Percentiles rank a stretch among this genome's conserved stretches.
Evolutionary conservation across 495 filamentous ascomycete genomes (phyloP).

Genomic region (Podospora pseudocomata): DNA sequence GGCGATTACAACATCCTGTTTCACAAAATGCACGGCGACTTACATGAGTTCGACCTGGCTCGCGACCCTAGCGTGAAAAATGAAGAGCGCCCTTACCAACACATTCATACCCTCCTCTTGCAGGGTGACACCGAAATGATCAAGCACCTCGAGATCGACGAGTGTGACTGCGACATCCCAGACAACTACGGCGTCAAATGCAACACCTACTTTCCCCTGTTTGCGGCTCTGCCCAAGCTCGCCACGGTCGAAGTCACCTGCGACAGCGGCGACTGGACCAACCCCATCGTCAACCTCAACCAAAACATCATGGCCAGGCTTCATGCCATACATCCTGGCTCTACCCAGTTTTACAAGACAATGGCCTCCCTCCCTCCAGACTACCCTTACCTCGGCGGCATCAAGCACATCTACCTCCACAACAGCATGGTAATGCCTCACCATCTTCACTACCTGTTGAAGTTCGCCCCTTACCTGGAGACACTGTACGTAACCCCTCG

Average conservation of each 20-base stretch:
- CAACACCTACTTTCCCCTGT: constrained; percentile 21
- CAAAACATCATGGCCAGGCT: background rate
- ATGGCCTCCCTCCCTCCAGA: background rate
- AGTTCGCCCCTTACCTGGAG: constrained; percentile 28
- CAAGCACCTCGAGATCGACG: constrained; percentile 23
- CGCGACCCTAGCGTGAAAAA: background rate
- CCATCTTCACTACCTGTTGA: constrained; percentile 26
- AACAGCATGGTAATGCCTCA: constrained; percentile 25
- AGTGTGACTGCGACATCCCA: constrained; percentile 22
- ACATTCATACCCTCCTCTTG: constrained; percentile 14
- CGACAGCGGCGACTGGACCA: constrained; percentile 30
- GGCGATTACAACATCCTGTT: constrained; percentile 21
- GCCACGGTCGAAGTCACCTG: constrained; percentile 29
- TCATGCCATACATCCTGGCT: no score
- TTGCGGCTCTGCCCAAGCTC: constrained; percentile 23
- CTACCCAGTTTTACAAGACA: no score
- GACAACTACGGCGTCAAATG: constrained; percentile 26
- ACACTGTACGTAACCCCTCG: constrained; percentile 34
- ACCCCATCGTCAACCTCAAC: background rate
- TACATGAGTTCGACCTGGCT: constrained; percentile 3
- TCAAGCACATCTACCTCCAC: constrained; percentile 33
- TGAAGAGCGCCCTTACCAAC: constrained; percentile 11
- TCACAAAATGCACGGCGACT: constrained; percentile 9
- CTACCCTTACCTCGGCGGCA: constrained; percentile 13
- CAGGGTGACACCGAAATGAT: constrained; percentile 27